These are phyloP conservation scores for Coemansia sp. DNA, from an alignment of 192 early-diverging fungal species.

Conservation along the genomic window DNA sequence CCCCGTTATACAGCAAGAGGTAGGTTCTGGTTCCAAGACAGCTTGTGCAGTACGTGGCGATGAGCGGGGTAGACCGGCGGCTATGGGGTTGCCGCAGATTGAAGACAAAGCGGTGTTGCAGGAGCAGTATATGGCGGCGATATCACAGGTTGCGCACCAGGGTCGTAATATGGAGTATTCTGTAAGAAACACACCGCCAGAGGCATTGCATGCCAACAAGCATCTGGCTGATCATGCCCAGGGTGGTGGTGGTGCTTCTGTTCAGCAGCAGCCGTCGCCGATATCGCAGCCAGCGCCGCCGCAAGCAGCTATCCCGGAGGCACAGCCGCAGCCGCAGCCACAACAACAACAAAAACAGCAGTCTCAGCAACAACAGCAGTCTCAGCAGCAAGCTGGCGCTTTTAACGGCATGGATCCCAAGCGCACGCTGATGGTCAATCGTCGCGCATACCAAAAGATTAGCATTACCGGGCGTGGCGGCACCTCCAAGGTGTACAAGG, in stretches of 20 bases:
- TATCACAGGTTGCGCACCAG: constrained; percentile 15
- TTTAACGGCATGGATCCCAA: constrained; percentile 36
- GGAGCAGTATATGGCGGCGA: constrained; percentile 26
- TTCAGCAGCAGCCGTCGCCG: constrained; percentile 17
- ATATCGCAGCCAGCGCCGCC: constrained; percentile 8
- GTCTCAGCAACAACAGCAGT: constrained; percentile 7
- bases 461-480: constrained; percentile 80
- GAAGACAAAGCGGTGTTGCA: constrained; percentile 21
- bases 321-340: neutral
- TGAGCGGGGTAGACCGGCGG: constrained; percentile 2
- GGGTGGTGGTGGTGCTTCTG: neutral
- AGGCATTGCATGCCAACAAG: neutral
- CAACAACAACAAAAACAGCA: constrained; percentile 7
- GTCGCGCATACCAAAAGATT: constrained; percentile 53
- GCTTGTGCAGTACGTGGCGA: neutral
- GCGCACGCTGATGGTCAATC: constrained; percentile 48
- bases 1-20: neutral
- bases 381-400: neutral
- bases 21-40: neutral
- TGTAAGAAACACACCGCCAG: neutral
- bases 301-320: neutral
- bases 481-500: constrained; percentile 88
- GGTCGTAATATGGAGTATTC: neutral
- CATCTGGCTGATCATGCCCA: neutral
- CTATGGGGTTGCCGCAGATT: constrained; percentile 15